phyloP scores from a whole-genome alignment of 2,329 filamentous ascomycete species.

The Fusarium burgessii region DNA sequence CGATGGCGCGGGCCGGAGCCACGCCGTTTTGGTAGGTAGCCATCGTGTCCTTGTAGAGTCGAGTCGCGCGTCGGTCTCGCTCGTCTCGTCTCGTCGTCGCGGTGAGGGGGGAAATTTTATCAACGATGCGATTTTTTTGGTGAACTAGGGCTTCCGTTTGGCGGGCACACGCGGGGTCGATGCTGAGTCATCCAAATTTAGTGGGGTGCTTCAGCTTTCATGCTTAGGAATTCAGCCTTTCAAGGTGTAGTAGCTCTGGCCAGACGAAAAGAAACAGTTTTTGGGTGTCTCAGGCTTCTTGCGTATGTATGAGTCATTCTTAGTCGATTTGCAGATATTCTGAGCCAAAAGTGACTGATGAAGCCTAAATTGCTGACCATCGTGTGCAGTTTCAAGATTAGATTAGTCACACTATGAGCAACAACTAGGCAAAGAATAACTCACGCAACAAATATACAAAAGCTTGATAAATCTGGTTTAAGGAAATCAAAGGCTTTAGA shows the following conservation, averaged over 20 bases:
- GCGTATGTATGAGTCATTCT: slow-evolving; percentile 47
- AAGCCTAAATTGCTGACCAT: slow-evolving; percentile 34
- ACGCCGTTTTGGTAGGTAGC: slow-evolving; percentile 72
- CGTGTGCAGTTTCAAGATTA: slow-evolving; percentile 16
- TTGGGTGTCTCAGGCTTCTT: slow-evolving; percentile 16
- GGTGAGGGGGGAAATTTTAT: slow-evolving; percentile 54
- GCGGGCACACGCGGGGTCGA: slow-evolving; percentile 38
- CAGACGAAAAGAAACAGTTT: slow-evolving; percentile 13
- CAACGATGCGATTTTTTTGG: slow-evolving; percentile 46
- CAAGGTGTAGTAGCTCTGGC: slow-evolving; percentile 5
- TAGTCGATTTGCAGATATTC: slow-evolving; percentile 34
- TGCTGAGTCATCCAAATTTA: slow-evolving; percentile 22
- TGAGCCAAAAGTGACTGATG: slow-evolving; percentile 21
- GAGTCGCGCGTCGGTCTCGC: slow-evolving; percentile 47
- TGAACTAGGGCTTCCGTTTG: slow-evolving; percentile 55
- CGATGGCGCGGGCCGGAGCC: slow-evolving; percentile 69
- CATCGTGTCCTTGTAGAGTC: slow-evolving; percentile 58
- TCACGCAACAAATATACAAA: slow-evolving; percentile 12
- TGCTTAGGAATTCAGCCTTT: slow-evolving; percentile 23
- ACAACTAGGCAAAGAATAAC: slow-evolving; percentile 22
- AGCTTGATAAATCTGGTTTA: slow-evolving; percentile 4
- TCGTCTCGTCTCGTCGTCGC: slow-evolving; percentile 45
- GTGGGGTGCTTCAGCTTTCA: slow-evolving; percentile 48
- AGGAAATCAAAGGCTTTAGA: slow-evolving; percentile 13
- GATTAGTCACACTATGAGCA: slow-evolving; percentile 45